These are phyloP conservation scores for Suillus brevipes DNA, from an alignment of 768 basidiomycete genomes.

Conservation along the genomic window DNA sequence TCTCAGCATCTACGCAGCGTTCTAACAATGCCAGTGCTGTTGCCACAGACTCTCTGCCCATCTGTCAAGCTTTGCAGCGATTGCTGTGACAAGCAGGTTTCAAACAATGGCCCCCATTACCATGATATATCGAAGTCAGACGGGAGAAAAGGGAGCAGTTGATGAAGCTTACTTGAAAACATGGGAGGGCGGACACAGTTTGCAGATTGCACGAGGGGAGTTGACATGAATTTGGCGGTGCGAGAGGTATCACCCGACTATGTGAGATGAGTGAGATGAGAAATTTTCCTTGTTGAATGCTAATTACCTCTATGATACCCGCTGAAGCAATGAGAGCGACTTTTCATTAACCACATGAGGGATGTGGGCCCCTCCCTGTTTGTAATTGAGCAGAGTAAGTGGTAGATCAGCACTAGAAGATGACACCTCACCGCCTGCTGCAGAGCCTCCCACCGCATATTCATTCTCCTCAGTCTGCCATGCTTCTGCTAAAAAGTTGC, in stretches of 20 bases:
- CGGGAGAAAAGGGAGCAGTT: background rate
- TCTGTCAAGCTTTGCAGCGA: no score
- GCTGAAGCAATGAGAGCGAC: conserved; percentile 68
- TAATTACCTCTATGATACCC: conserved; percentile 63
- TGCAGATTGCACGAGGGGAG: conserved; percentile 74
- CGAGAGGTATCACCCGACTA: conserved; percentile 68
- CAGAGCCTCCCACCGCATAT: no score
- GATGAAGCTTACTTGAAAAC: conserved; percentile 52
- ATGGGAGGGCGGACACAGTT: conserved; percentile 58
- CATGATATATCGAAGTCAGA: conserved; percentile 32
- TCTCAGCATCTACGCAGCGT: no score
- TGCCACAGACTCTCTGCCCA: no score
- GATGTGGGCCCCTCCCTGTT: conserved; percentile 70
- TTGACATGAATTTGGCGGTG: conserved; percentile 77
- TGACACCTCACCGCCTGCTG: no score
- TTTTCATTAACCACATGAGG: conserved; percentile 67
- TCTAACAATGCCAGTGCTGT: no score
- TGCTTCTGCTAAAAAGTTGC: conserved; percentile 68
- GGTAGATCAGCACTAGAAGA: background rate
- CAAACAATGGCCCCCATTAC: no score
- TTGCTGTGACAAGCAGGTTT: no score
- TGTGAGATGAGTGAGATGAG: conserved; percentile 5
- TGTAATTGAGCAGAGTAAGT: background rate
- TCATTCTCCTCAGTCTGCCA: no score
- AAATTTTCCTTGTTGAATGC: background rate